Percentiles rank a stretch among this genome's conserved stretches.
These are phyloP conservation scores for Senna siamea DNA, from an alignment of 306 rosid genomes.

Conservation along the genomic window DNA sequence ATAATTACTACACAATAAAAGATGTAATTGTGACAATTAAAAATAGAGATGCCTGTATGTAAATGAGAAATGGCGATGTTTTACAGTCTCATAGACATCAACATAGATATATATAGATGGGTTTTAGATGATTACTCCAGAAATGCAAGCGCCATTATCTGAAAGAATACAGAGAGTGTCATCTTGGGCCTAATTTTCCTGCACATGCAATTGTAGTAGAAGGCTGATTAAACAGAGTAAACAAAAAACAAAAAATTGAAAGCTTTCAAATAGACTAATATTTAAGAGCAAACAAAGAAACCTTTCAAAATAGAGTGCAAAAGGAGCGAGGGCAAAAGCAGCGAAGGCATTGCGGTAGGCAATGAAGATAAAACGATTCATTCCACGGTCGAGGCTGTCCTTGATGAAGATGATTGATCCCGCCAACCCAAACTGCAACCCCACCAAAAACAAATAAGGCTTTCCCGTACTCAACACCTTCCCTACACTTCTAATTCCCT, in stretches of 20 bases:
- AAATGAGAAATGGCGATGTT: no score
- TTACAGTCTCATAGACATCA: no score
- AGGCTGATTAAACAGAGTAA: no score
- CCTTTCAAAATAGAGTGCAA: conserved; percentile 72
- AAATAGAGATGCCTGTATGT: no score
- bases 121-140: conserved; percentile 59
- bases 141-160: conserved; percentile 63
- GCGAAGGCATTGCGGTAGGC: conserved; percentile 71
- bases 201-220: conserved; percentile 30
- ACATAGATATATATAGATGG: not conserved
- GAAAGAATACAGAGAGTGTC: conserved; percentile 57
- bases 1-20: no score
- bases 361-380: conserved; percentile 66
- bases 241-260: no score
- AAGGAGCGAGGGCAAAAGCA: conserved; percentile 63
- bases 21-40: no score
- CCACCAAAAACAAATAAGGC: conserved; percentile 63
- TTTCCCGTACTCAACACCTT: conserved; percentile 45
- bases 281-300: no score
- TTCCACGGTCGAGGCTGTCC: conserved; percentile 62
- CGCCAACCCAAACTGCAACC: conserved; percentile 65
- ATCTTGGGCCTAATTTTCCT: conserved; percentile 80
- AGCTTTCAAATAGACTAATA: no score
- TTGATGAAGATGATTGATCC: conserved; percentile 59
- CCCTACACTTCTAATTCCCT: conserved; percentile 4